Evolutionary conservation across 106 monocot species (phyloP).

Genomic region (Dendrobium huoshanense): DNA sequence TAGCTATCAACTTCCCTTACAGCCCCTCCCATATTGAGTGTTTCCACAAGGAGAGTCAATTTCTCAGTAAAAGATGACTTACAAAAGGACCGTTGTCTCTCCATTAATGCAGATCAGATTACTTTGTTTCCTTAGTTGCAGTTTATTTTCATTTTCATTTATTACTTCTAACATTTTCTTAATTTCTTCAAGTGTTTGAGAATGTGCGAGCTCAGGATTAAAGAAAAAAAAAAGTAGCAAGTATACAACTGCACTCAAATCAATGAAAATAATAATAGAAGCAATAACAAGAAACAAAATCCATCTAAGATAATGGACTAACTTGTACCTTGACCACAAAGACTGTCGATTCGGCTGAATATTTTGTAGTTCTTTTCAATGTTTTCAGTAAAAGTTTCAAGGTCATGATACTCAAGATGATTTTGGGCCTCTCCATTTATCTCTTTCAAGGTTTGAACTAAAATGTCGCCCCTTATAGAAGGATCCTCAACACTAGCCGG

Average conservation of each 20-base stretch:
- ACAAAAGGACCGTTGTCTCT: neutral
- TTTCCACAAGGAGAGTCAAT: too few relatives aligned
- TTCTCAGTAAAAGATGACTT: neutral
- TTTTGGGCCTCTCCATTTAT: conserved; percentile 37
- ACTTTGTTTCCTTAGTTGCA: neutral
- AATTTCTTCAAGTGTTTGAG: neutral
- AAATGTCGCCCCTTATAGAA: conserved; percentile 74
- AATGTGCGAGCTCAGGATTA: neutral
- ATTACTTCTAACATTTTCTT: neutral
- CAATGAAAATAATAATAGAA: neutral
- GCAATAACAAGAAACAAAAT: neutral
- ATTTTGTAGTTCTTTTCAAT: conserved; percentile 37
- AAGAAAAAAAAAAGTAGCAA: too few relatives aligned
- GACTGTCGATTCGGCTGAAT: conserved; percentile 29
- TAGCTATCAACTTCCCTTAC: too few relatives aligned
- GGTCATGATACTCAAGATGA: conserved; percentile 14
- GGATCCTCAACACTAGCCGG: conserved; percentile 82
- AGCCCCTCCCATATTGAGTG: too few relatives aligned
- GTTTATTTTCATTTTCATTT: neutral
- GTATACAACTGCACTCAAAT: too few relatives aligned
- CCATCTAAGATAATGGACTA: neutral
- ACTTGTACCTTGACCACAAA: conserved; percentile 23
- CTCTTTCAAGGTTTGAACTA: conserved; percentile 68
- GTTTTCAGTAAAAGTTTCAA: conserved; percentile 44
- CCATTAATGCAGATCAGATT: neutral